A percentile compares a stretch with the other conserved stretches of the same genome.
Evolutionary conservation across 805 yeast genomes (phyloP).

Genomic region (Kurtzmaniella cleridarum): DNA sequence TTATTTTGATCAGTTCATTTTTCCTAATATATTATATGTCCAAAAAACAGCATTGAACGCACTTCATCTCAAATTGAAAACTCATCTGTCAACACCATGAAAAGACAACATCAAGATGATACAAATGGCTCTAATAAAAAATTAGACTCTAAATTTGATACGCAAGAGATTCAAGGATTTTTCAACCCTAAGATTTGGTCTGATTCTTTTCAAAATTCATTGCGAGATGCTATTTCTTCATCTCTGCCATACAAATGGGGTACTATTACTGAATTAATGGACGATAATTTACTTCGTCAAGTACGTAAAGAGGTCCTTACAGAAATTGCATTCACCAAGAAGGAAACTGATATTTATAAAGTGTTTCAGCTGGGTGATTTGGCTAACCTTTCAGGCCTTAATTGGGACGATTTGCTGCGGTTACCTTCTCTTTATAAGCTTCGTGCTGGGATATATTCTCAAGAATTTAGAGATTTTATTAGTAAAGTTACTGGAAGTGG

Average conservation of each 20-base stretch:
- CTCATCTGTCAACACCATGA: no score
- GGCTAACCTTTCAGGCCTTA: constrained; percentile 84
- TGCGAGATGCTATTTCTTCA: constrained; percentile 40
- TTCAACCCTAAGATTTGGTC: constrained; percentile 49
- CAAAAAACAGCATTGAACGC: no score
- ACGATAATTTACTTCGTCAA: constrained; percentile 68
- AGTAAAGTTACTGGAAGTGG: constrained; percentile 82
- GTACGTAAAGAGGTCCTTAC: constrained; percentile 81
- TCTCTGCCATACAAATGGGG: constrained; percentile 92
- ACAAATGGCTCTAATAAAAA: constrained; percentile 2
- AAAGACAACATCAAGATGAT: no score
- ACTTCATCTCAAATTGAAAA: no score
- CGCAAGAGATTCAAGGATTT: constrained; percentile 32
- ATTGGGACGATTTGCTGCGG: constrained; percentile 65
- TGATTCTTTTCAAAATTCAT: constrained; percentile 27
- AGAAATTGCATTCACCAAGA: constrained; percentile 84
- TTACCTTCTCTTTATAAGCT: constrained; percentile 73
- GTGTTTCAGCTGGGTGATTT: constrained; percentile 87
- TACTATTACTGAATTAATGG: constrained; percentile 62
- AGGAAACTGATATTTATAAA: constrained; percentile 95
- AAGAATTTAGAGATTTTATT: constrained; percentile 74
- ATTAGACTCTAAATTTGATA: constrained; percentile 13
- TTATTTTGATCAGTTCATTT: no score
- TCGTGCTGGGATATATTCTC: constrained; percentile 83
- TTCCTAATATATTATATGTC: no score